Base-by-base conservation (phyloP, 805 yeast species). In the Cyberlindnera misumaiensis region DNA sequence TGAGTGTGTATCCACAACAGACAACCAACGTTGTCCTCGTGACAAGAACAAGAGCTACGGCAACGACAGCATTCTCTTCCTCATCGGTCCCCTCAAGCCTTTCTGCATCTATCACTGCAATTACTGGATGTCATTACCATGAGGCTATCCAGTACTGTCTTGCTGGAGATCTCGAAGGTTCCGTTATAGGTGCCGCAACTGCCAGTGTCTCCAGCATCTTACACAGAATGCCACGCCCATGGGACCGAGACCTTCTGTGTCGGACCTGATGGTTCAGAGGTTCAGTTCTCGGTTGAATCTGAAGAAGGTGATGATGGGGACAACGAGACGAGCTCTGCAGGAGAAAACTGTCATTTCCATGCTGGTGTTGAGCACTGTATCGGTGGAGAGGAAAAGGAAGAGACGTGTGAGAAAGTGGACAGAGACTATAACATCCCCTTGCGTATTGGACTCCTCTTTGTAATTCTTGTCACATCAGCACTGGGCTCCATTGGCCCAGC, bases 351-450 rank as follows among this genome's bases (percentile, higher is more conserved):
- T 40, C 52, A 48, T 34, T 48, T 46, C 45, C 52, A 48, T 35
- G 52, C 52, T 22, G 52, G 52, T 34, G 49, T 48, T 16, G 51
- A 48, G 25, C 52, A 48, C 27, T 48, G 52, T 46, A 40, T 39
- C 17, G 49, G 49, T 28, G 49, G 45, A 20, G 36, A 39, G 13
- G 36, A 35, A 5, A 25, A 24, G n/a, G 48, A 40, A 18, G 17
- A 37, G 10, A 33, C 46, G 8, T 48, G 52, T 41, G 47, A 41
- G 28, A 35, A 30, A 26, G 35, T 16, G 10, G 45, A 43, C 17
- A 38, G 46, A 28, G 43, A 45, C 24, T 47, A 47, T 28, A 35
- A 47, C 29, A 45, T 45, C 11, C 43, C 43, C 12, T 35, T 47
- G 31, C 38, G 51, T 28, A 44, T 47, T n/a, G 51, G 51, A 8